These are phyloP conservation scores for Elongisporangium senticosum DNA, from an alignment of 352 stramenopile species.

Conservation along the genomic window DNA sequence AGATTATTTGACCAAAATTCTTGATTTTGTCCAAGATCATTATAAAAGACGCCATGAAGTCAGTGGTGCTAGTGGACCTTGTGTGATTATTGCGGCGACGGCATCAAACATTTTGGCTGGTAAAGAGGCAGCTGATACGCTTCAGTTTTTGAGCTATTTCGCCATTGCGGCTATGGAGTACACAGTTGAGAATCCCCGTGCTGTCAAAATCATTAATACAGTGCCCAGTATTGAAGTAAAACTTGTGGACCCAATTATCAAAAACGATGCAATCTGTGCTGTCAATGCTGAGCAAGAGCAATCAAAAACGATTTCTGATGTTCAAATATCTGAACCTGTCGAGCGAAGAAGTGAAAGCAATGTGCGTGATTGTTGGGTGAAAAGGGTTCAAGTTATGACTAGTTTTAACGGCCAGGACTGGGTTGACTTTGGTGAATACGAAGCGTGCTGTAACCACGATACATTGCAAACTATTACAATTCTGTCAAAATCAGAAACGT, in stretches of 20 bases:
- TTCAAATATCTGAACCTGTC: background rate
- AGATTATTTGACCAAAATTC: slow-evolving; percentile 69
- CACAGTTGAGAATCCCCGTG: slow-evolving; percentile 21
- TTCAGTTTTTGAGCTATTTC: slow-evolving; percentile 73
- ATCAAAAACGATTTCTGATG: slow-evolving; percentile 2
- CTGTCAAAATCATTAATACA: background rate
- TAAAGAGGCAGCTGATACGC: slow-evolving; percentile 68
- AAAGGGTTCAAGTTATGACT: slow-evolving; percentile 44
- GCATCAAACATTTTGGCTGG: slow-evolving; percentile 73
- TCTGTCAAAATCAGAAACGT: background rate
- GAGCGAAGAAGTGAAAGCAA: slow-evolving; percentile 5
- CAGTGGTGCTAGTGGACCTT: slow-evolving; percentile 4
- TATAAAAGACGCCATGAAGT: slow-evolving; percentile 28
- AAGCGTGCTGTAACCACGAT: slow-evolving; percentile 11
- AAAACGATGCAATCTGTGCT: background rate
- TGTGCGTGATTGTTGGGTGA: slow-evolving; percentile 47
- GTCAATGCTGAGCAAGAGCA: background rate
- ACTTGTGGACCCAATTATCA: background rate
- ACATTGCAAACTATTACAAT: background rate
- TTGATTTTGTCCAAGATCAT: slow-evolving; percentile 64
- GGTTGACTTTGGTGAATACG: slow-evolving; percentile 50
- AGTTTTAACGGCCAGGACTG: slow-evolving; percentile 67
- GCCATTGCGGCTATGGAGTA: slow-evolving; percentile 52
- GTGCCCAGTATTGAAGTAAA: background rate
- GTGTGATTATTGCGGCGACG: slow-evolving; percentile 58